Evolutionary conservation across 495 filamentous ascomycete genomes (phyloP), one percentile per base, ranked within the genome.

Genomic region (Neurospora sp.): DNA sequence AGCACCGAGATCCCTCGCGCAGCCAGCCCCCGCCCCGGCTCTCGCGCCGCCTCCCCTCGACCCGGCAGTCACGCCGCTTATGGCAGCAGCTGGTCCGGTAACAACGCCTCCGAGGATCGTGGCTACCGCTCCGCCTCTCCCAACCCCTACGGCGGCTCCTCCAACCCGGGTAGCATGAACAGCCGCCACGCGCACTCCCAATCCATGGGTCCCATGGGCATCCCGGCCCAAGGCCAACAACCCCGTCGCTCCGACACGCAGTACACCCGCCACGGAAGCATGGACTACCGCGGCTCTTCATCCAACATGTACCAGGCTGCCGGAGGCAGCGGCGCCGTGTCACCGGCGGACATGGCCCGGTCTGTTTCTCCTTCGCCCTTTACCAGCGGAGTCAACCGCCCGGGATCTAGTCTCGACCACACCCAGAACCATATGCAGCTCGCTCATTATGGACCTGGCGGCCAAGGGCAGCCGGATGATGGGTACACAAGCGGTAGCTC

Each of bases 341-440:
- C 71, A 2, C 54, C 54, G 0, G 59, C 39, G 3, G 38, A 69
- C 12, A 69, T 23, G 72, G 37, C 39, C 10, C 89, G 72, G 78
- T 86, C 66, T 84, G 91, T 71, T 87, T 88, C 46, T 83, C 83
- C 20, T 89, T 89, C 76, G 85, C 89, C 73, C 66, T 84, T 66
- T 7, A 66, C 54, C 54, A 66, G 54, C 54, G 54, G 54, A 35
- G 54, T 66, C 3, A 66, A 66, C 54, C 54, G 54, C 1, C 54
- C 54, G 31, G 54, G 54, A 66, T 66, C 54, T 35, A 66, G 54
- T 35, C 54, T 66, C 27, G 54, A 66, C 27, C 54, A 66, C 7
- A 66, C 54, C 0, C 54, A 66, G 23, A 66, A 66, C 27, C 54
- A 66, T 7, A 66, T 66, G 54, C 54, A 66, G 31, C 14, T 66